Conservation (phyloP, 2,329 filamentous ascomycete genomes). For the Fonsecaea multimorphosa region DNA sequence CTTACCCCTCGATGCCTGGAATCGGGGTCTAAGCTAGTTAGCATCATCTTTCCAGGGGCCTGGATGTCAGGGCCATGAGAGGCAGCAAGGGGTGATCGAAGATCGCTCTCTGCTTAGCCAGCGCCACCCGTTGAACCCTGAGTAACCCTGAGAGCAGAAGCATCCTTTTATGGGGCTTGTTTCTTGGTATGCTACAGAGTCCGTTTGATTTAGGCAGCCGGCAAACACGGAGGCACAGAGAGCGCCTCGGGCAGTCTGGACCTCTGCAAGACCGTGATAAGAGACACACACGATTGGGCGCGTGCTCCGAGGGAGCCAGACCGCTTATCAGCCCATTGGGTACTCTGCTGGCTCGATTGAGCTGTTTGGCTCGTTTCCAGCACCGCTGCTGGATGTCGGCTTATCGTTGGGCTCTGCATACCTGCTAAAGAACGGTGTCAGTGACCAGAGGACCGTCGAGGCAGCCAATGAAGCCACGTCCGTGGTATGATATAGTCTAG, state of each 20-base stretch:
- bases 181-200: neutral
- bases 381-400: neutral
- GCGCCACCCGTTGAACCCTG: constrained; percentile 17
- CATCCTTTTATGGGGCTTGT: constrained; percentile 13
- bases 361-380: constrained; percentile 15
- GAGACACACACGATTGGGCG: constrained; percentile 7
- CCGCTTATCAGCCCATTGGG: constrained; percentile 19
- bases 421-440: neutral
- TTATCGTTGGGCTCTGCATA: constrained; percentile 7
- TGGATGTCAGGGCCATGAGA: constrained; percentile 3
- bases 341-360: constrained; percentile 12
- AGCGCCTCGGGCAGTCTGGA: constrained; percentile 9
- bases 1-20: constrained; percentile 18
- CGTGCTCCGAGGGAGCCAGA: neutral
- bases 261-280: constrained; percentile 19
- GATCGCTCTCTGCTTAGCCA: constrained; percentile 12
- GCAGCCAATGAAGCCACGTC: neutral
- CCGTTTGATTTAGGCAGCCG: neutral
- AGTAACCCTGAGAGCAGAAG: neutral
- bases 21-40: constrained; percentile 4
- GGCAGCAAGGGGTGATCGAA: constrained; percentile 14
- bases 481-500: neutral
- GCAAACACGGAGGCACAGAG: neutral
- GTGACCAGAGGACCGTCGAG: neutral
- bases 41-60: neutral